Conservation (phyloP, 352 stramenopile genomes). For the Phytopythium kandeliae region DNA sequence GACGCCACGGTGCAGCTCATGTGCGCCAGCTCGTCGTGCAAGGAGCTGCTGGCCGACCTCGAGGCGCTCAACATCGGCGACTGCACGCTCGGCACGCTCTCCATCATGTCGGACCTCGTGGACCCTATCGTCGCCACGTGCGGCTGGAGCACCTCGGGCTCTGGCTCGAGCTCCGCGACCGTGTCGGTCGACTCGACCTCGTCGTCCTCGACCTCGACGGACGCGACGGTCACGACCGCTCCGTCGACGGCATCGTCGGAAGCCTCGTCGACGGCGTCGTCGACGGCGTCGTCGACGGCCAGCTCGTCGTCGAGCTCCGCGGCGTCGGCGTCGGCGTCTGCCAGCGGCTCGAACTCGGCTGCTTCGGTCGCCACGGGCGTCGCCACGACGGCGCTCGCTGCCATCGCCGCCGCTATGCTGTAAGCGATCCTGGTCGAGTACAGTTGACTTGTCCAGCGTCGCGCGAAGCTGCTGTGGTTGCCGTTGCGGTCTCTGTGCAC, state of each 20-base stretch:
- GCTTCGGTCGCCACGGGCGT: too few relatives aligned
- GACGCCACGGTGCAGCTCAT: slow-evolving; percentile 19
- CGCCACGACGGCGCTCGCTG: too few relatives aligned
- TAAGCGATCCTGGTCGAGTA: too few relatives aligned
- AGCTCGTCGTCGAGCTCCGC: too few relatives aligned
- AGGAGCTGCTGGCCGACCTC: slow-evolving; percentile 20
- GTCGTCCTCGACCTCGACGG: slow-evolving; percentile 6
- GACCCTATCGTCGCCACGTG: slow-evolving; percentile 17
- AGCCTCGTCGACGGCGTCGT: too few relatives aligned
- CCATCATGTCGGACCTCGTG: slow-evolving; percentile 26
- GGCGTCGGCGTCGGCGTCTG: too few relatives aligned
- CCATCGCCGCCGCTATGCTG: too few relatives aligned
- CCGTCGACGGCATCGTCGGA: slow-evolving; percentile 6
- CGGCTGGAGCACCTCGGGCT: slow-evolving; percentile 5
- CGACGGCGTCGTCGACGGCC: too few relatives aligned
- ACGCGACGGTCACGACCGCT: neutral
- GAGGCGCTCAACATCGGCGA: slow-evolving; percentile 17
- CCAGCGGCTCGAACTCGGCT: too few relatives aligned
- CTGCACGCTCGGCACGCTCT: slow-evolving; percentile 24
- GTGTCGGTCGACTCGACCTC: slow-evolving; percentile 10
- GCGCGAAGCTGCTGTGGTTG: too few relatives aligned
- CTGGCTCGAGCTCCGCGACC: slow-evolving; percentile 4
- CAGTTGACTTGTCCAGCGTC: too few relatives aligned
- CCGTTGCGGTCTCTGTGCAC: too few relatives aligned
- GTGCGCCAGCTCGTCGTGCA: slow-evolving; percentile 24